These are phyloP conservation scores for Schoenoplectus triqueter DNA, from an alignment of 202 grass and related monocot genomes.

Conservation along the genomic window DNA sequence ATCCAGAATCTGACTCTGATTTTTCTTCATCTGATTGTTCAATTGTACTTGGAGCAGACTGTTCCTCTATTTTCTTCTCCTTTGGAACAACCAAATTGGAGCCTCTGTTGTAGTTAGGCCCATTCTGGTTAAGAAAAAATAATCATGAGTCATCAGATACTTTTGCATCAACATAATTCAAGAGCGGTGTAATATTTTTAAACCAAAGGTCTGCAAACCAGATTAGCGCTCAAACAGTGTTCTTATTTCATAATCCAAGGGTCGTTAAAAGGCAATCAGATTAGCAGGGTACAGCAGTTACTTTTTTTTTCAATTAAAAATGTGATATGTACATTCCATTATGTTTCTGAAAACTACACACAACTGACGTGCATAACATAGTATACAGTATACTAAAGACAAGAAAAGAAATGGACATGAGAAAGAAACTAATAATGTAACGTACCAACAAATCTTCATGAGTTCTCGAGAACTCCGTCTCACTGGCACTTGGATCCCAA, in stretches of 20 bases:
- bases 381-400: not conserved
- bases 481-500: slow-evolving; percentile 89
- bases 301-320: not conserved
- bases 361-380: not conserved
- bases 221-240: slow-evolving; percentile 7
- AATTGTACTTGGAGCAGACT: slow-evolving; percentile 36
- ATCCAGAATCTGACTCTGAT: slow-evolving; percentile 57
- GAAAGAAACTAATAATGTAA: slow-evolving; percentile 7
- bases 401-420: not conserved
- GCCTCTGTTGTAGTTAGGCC: slow-evolving; percentile 63
- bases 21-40: slow-evolving; percentile 54
- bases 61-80: slow-evolving; percentile 64
- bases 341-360: not conserved
- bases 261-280: not conserved
- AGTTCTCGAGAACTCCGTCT: slow-evolving; percentile 76
- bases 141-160: not conserved
- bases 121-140: slow-evolving; percentile 67
- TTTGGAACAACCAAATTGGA: slow-evolving; percentile 67
- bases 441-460: slow-evolving; percentile 96
- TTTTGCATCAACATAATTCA: slow-evolving; percentile 9
- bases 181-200: not conserved
- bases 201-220: not conserved
- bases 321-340: not conserved
- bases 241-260: not conserved
- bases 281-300: not conserved